Base-by-base conservation (phyloP, 2,329 filamentous ascomycete species). In the Sporothrix brunneoviolacea region DNA sequence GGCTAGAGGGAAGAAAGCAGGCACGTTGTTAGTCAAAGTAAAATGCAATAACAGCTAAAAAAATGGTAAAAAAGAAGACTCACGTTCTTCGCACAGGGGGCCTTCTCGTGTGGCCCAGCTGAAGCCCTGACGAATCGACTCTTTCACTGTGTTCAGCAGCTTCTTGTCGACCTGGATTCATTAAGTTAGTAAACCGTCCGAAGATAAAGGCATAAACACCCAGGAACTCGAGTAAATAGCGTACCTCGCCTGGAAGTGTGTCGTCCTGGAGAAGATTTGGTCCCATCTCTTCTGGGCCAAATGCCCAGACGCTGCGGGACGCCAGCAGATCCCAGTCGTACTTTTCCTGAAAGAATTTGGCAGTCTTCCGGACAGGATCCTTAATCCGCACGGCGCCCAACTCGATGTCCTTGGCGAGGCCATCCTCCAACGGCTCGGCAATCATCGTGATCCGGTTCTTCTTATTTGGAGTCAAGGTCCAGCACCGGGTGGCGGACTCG, bases 371-470 rank as follows among this genome's bases (percentile, higher is more conserved):
- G 38, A 93, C 86, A 2, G 93, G 91, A 60, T 97, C 91, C 56
- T 86, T 88, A 70, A 98, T 96, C 62, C 81, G 90, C 60, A 98
- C 91, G 50, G 80, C 84, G 22, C 91, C 91, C 42, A 80, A 83
- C 70, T 98, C 93, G 56, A 98, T 97, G 61, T 98, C 93, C 61
- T 88, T 84, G 5, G 91, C 89, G 55, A 98, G 95, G 15, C 93
- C 93, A 60, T 94, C 87, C 59, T 98, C 93, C 13, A 98, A 73
- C 30, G 93, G 91, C 66, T 98, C 93, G 4, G 93, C 93, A 51
- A 97, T 87, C 88, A 98, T 96, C 32, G 93, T 97, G 61, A 98
- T 86, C 68, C 95, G 95, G 73, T 98, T 98, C 74, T 96, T 96
- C 72, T 98, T 98, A 73, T 98, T 98, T 2, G 93, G 93, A 3